Evolutionary conservation across 176 grass and related monocot species (phyloP), one percentile per base, ranked within the genome.

Genomic region (Dendrocalamus sinicus): DNA sequence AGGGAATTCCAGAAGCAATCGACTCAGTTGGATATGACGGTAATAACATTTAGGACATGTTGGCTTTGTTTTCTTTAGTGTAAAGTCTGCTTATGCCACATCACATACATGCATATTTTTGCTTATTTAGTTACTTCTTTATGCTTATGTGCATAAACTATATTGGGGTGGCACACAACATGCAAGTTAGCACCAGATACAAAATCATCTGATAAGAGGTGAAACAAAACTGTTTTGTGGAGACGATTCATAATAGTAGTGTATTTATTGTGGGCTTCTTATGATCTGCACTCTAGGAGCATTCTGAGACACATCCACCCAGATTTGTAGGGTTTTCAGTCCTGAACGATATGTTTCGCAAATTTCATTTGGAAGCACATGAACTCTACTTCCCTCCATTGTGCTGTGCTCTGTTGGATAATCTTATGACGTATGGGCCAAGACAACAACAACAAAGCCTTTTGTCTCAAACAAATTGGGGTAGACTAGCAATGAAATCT

Each of bases 1-100:
- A 92, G 83, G 82, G 96, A 99, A 73, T 99, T 99, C 72, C 96
- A 99, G 86, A 96, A 92, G 85, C 93, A 99, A 85, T 99, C 96
- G 76, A 89, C 88, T 46, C 96, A 99, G 79, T 70, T 99, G 82
- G 96, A 99, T 83, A 99, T 99, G 96, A 99, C 92, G 90, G 96
- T 99, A 99, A 89, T 77, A 72, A 37, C 68, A 77, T 83, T 73
- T 60, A 5, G 10, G 43, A 51, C 67, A 62, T 35, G 12, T 50
- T 84, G 22, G 30, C 12, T 60, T 84, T 67, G 26, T 83, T 87
- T 70, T 61, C 23, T 43, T 20, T 14, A 64, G 9, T 81, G 46
- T 55, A 23, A 86, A 71, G 71, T 44, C 6, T 53, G 43, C 19
- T 50, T 76, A 19, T 13, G 54, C 35, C 13, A 17, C 41, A 37